Conservation (phyloP, 495 filamentous ascomycete species). For the Penicillium samsonianum region DNA sequence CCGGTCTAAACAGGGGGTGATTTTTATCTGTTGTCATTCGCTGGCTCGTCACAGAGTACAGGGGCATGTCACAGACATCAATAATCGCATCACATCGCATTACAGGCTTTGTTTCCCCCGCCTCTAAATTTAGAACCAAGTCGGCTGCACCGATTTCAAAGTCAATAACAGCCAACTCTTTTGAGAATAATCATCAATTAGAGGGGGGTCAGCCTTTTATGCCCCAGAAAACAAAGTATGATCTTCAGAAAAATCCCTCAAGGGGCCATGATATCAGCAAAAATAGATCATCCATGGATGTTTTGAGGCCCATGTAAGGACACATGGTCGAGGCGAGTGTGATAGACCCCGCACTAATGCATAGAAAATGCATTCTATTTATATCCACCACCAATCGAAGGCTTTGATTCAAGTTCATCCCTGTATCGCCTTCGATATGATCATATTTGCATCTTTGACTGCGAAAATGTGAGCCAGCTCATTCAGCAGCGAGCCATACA, state of each 20-base stretch:
- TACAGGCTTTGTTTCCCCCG: not conserved
- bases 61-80: conserved; percentile 3
- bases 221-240: not conserved
- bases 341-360: conserved; percentile 7
- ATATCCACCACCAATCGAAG: not conserved
- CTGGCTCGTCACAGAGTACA: not conserved
- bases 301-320: not conserved
- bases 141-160: not conserved
- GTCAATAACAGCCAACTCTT: not conserved
- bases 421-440: not conserved
- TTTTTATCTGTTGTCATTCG: not conserved
- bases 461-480: not conserved
- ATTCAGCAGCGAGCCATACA: not conserved
- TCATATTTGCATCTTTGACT: not conserved
- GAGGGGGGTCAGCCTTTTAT: not conserved
- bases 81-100: too few species aligned
- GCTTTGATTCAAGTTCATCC: too few species aligned
- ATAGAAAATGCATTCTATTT: not conserved
- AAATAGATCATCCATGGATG: conserved; percentile 5
- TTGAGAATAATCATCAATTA: not conserved
- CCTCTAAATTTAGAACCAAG: conserved; percentile 10
- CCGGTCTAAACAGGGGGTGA: not conserved
- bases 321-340: not conserved
- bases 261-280: not conserved
- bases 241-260: not conserved